These are phyloP conservation scores for Kentomonas sorsogonicus DNA, from an alignment of 208 protist species.

Conservation along the genomic window DNA sequence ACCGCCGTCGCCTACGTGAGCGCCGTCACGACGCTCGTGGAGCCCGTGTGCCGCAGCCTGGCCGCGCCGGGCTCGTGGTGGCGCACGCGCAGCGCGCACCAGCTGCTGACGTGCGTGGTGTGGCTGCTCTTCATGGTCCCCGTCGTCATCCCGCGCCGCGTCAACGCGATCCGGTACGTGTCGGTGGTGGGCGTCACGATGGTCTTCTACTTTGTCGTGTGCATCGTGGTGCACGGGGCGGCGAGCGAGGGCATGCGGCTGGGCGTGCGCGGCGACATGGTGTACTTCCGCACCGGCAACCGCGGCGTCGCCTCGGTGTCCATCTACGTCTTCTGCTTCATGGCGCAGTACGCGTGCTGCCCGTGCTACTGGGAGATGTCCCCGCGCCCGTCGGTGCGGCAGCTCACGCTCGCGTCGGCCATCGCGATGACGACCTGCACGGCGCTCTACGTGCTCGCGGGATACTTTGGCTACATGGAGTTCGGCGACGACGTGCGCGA, in stretches of 20 bases:
- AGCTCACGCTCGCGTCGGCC: slow-evolving; percentile 45
- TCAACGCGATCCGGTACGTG: slow-evolving; percentile 84
- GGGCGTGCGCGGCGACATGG: slow-evolving; percentile 42
- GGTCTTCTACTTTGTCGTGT: slow-evolving; percentile 75
- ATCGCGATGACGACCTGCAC: slow-evolving; percentile 60
- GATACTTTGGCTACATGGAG: slow-evolving; percentile 75
- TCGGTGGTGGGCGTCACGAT: slow-evolving; percentile 63
- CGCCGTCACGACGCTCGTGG: slow-evolving; percentile 47
- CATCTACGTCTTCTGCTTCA: slow-evolving; percentile 78
- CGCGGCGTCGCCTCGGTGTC: slow-evolving; percentile 59
- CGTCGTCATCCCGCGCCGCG: slow-evolving; percentile 65
- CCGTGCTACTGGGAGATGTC: slow-evolving; percentile 64
- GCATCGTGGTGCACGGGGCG: slow-evolving; percentile 61
- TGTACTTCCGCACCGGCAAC: slow-evolving; percentile 61
- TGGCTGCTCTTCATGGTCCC: slow-evolving; percentile 75
- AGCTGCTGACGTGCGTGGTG: slow-evolving; percentile 44
- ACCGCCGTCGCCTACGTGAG: slow-evolving; percentile 75
- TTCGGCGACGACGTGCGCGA: slow-evolving; percentile 46
- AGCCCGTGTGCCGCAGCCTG: slow-evolving; percentile 23
- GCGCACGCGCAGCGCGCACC: too few species aligned
- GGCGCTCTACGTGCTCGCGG: slow-evolving; percentile 64
- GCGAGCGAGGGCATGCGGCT: slow-evolving; percentile 46
- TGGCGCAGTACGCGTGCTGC: slow-evolving; percentile 76
- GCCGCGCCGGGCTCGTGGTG: slow-evolving; percentile 24
- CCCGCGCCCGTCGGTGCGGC: slow-evolving; percentile 28